These are phyloP conservation scores for Macroventuria anomochaeta DNA, from an alignment of 2,329 filamentous ascomycete genomes.

Conservation along the genomic window DNA sequence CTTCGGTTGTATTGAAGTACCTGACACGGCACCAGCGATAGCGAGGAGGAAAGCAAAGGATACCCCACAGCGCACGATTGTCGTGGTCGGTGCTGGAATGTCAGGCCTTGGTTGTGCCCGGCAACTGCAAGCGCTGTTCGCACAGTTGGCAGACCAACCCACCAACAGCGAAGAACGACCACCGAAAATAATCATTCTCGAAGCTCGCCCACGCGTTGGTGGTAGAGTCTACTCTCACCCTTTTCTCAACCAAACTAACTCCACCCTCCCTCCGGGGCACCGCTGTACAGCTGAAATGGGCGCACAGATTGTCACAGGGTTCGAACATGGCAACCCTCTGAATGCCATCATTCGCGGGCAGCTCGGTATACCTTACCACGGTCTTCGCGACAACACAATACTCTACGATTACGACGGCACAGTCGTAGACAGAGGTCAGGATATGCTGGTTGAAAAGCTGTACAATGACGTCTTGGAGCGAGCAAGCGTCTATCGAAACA, in stretches of 20 bases:
- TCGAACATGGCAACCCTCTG: constrained; percentile 92
- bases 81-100: constrained; percentile 92
- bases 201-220: constrained; percentile 85
- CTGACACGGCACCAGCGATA: constrained; percentile 50
- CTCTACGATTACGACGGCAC: constrained; percentile 85
- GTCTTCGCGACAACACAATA: constrained; percentile 78
- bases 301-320: constrained; percentile 97
- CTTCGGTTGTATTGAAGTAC: constrained; percentile 86
- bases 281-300: constrained; percentile 92
- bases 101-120: constrained; percentile 90
- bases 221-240: constrained; percentile 91
- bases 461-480: constrained; percentile 96
- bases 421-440: constrained; percentile 77
- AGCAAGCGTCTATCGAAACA: constrained; percentile 88
- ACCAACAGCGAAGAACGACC: constrained; percentile 68
- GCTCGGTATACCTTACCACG: constrained; percentile 83
- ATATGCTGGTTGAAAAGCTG: constrained; percentile 84
- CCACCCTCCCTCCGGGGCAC: constrained; percentile 60
- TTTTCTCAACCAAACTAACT: constrained; percentile 64
- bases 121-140: constrained; percentile 85
- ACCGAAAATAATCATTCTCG: constrained; percentile 79
- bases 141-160: constrained; percentile 76
- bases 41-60: constrained; percentile 51
- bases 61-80: constrained; percentile 72
- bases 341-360: constrained; percentile 92